A percentile compares a stretch with the other conserved stretches of the same genome.
These are phyloP conservation scores for Amphirosellinia nigrospora DNA, from an alignment of 495 filamentous ascomycete species.

Conservation along the genomic window DNA sequence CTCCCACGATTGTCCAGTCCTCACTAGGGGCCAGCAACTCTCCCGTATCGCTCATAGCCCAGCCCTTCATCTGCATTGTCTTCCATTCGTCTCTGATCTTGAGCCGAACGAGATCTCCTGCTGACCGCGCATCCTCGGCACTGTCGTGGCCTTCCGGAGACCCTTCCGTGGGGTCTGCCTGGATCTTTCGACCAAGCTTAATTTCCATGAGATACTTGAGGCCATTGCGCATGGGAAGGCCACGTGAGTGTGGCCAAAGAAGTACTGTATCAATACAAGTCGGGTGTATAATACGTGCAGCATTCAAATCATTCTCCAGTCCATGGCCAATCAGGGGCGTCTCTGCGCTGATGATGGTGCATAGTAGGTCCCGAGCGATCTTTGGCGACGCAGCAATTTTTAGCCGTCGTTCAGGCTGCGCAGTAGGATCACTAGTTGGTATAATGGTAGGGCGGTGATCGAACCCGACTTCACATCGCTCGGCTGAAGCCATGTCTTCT, in stretches of 20 bases:
- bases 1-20: conserved; percentile 24
- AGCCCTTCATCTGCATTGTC: conserved; percentile 65
- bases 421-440: conserved; percentile 15
- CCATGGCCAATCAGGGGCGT: conserved; percentile 92
- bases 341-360: conserved; percentile 68
- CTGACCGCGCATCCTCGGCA: conserved; percentile 84
- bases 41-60: conserved; percentile 59
- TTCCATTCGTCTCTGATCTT: conserved; percentile 71
- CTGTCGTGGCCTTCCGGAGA: conserved; percentile 76
- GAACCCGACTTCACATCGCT: conserved; percentile 56
- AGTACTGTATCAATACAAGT: conserved; percentile 85
- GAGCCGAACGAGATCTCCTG: conserved; percentile 80
- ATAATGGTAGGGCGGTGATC: conserved; percentile 25
- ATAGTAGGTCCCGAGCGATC: conserved; percentile 74
- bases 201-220: conserved; percentile 71
- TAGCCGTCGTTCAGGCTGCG: conserved; percentile 45
- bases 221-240: conserved; percentile 76
- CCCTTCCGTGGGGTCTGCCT: conserved; percentile 65
- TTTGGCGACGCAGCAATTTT: conserved; percentile 72
- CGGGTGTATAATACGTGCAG: conserved; percentile 80
- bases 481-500: conserved; percentile 72
- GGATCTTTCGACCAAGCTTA: conserved; percentile 75
- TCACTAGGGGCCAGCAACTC: conserved; percentile 54
- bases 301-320: conserved; percentile 92
- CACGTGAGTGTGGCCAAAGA: conserved; percentile 76